Evolutionary conservation across 352 stramenopile species (phyloP), one percentile per base, ranked within the genome.

Genomic region (Globisporangium recalcitrans): DNA sequence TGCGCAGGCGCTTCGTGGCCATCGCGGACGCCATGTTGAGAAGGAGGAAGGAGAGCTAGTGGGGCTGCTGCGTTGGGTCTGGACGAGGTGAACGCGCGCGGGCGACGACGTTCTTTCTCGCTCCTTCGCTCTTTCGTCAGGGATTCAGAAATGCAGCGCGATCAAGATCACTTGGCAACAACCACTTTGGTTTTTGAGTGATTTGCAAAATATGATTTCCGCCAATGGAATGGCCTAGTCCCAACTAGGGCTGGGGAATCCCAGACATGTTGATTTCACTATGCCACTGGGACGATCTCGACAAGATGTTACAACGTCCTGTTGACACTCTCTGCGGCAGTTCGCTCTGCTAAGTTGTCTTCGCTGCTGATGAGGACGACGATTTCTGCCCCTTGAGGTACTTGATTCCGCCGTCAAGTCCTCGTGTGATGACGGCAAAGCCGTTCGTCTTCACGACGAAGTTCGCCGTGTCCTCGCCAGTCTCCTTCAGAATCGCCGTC

Each of bases 1-100:
- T 96, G n/a, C 86, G 90, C 47, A 98, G 74, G 27, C 94, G 90
- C 69, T 97, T 93, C 31, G 87, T 96, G 38, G 85, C 85, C 77
- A 94, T 88, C 44, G 67, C 75, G 19, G 80, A 89, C 71, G 85
- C 85, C 85, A 93, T 93, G 0, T 24, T 29, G 3, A n/a, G 7
- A 7, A 7, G 19, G 3, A 7, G 24, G 19, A 14, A 38, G 21
- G 26, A 40, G 55, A 24, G 26, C 24, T 42, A 16, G 4, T 32
- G 21, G 4, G n/a, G 16, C n/a, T 13, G 36, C 36, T 44, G 36
- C 29, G 16, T 51, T 3, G n/a, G n/a, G n/a, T n/a, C n/a, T 22
- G 46, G 24, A 34, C 5, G 46, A 13, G 24, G 48, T 3, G 6
- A 22, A 22, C 24, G 48, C 22, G 19, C 32, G 27, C 32, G 27